These are phyloP conservation scores for Kuraishia capsulata DNA, from an alignment of 805 yeast species.

Conservation along the genomic window DNA sequence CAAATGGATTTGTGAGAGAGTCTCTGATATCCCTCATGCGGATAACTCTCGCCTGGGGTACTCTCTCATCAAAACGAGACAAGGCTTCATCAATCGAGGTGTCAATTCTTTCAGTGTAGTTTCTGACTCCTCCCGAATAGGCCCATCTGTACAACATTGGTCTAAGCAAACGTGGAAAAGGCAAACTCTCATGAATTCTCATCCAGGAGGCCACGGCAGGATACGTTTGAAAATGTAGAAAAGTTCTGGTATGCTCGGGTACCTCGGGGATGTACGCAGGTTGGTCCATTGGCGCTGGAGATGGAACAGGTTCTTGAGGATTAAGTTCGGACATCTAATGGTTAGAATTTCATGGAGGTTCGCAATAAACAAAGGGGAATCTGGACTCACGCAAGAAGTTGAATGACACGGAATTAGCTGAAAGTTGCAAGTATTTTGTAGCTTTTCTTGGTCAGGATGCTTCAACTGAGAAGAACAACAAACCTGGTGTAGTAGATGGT, in stretches of 20 bases:
- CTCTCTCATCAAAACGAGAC: conserved; percentile 40
- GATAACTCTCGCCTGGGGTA: conserved; percentile 52
- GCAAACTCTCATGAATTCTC: conserved; percentile 14
- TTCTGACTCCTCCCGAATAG: conserved; percentile 12
- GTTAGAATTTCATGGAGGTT: too few species aligned
- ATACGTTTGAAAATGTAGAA: conserved; percentile 34
- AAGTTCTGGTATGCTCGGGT: conserved; percentile 17
- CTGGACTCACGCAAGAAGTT: too few species aligned
- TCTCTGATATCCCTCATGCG: conserved; percentile 39
- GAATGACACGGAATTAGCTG: too few species aligned
- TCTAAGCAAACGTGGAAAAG: conserved; percentile 16
- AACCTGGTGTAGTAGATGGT: not conserved
- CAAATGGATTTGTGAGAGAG: conserved; percentile 43
- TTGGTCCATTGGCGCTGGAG: not conserved
- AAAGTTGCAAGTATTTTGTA: too few species aligned
- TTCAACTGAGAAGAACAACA: not conserved
- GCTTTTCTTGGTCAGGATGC: too few species aligned
- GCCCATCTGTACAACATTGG: conserved; percentile 14
- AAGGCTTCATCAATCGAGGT: conserved; percentile 48
- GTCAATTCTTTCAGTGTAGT: conserved; percentile 27
- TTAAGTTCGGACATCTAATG: not conserved
- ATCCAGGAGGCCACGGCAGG: conserved; percentile 34
- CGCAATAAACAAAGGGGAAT: too few species aligned
- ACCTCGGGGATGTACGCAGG: conserved; percentile 1
- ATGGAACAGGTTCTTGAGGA: not conserved